These are phyloP conservation scores for Botrytis pseudocinerea DNA, from an alignment of 2,329 filamentous ascomycete genomes.

Conservation along the genomic window DNA sequence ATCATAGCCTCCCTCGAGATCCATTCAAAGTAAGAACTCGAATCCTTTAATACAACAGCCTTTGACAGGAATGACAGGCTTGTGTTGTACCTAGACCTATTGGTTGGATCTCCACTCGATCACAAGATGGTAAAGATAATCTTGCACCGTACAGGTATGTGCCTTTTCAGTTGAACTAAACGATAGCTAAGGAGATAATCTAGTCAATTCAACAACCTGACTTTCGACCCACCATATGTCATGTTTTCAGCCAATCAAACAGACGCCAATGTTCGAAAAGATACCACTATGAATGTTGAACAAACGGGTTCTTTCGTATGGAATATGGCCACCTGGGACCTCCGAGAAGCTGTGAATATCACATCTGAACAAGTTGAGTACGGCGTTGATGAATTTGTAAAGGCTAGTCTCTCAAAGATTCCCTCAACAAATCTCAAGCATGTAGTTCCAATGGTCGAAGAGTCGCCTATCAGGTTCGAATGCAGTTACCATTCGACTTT, in stretches of 20 bases:
- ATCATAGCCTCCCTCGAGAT: constrained; percentile 23
- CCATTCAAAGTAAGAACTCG: constrained; percentile 24
- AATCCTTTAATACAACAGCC: background rate
- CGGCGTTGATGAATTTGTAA: constrained; percentile 56
- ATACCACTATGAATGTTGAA: constrained; percentile 58
- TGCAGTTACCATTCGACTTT: constrained; percentile 57
- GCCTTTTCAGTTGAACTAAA: background rate
- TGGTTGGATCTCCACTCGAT: constrained; percentile 61
- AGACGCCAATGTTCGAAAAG: constrained; percentile 49
- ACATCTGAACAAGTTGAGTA: constrained; percentile 52
- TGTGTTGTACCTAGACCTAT: constrained; percentile 63
- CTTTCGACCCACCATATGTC: constrained; percentile 62
- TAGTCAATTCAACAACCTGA: constrained; percentile 62
- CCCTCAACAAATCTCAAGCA: constrained; percentile 43
- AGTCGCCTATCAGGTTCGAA: constrained; percentile 59
- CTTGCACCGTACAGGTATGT: constrained; percentile 53
- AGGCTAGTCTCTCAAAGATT: constrained; percentile 51
- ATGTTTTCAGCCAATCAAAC: constrained; percentile 63
- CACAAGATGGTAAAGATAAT: constrained; percentile 50
- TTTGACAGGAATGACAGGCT: constrained; percentile 41
- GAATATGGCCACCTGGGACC: constrained; percentile 58
- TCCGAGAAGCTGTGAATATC: constrained; percentile 57
- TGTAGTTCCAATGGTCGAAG: constrained; percentile 53
- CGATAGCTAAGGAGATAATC: background rate
- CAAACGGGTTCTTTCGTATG: constrained; percentile 57